Evolutionary conservation across 257 asterid genomes (phyloP).

Genomic region (Ilex asprella): DNA sequence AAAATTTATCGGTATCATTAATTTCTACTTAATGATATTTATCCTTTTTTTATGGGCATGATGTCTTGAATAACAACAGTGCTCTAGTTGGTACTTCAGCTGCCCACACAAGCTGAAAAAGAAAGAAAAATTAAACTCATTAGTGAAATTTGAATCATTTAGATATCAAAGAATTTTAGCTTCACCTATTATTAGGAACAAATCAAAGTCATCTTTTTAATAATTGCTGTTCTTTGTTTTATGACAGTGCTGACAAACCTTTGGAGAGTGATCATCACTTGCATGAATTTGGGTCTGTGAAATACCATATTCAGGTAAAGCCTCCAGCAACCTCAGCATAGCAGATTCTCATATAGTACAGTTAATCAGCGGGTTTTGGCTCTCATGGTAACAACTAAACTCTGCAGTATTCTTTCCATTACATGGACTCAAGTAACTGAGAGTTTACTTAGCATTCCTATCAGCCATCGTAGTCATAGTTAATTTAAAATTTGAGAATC

Average conservation of each 20-base stretch:
- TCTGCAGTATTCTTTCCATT: too few relatives aligned
- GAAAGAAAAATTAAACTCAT: not conserved
- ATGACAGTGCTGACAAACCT: constrained; percentile 45
- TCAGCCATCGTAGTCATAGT: not conserved
- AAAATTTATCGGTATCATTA: too few relatives aligned
- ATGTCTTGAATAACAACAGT: not conserved
- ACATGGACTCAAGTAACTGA: not conserved
- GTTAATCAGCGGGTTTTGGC: not conserved
- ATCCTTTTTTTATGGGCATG: too few relatives aligned
- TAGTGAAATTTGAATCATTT: not conserved
- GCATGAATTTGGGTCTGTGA: constrained; percentile 78
- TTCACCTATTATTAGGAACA: too few relatives aligned
- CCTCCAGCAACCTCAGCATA: not conserved
- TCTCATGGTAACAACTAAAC: too few relatives aligned
- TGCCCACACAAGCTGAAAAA: not conserved
- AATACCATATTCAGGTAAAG: constrained; percentile 75
- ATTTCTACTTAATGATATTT: too few relatives aligned
- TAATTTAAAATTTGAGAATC: not conserved
- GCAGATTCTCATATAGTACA: too few relatives aligned
- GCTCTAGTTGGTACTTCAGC: not conserved
- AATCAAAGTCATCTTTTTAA: not conserved
- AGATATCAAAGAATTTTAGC: not conserved
- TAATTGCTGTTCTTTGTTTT: not conserved
- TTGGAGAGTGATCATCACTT: constrained; percentile 65
- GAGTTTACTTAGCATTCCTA: not conserved